phyloP scores from a whole-genome alignment of 164 flowering plant species.

The Stephania yunnanensis region DNA sequence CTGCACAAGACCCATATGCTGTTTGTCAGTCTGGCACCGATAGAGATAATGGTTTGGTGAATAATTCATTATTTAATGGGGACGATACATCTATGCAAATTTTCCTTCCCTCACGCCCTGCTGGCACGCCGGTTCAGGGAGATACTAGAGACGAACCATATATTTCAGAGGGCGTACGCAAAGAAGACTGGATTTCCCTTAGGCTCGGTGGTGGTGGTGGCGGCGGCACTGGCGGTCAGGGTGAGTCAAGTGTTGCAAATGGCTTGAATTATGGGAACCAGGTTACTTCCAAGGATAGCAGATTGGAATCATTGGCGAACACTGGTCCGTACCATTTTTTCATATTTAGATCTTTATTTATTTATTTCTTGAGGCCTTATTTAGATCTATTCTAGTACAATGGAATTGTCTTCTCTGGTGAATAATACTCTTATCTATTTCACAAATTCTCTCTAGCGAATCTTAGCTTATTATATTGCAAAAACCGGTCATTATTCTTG shows the following conservation, averaged over 20 bases:
- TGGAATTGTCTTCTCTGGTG: too few relatives aligned
- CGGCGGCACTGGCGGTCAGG: constrained; percentile 26
- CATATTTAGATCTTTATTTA: too few relatives aligned
- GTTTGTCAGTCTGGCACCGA: constrained; percentile 33
- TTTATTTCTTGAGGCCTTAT: too few relatives aligned
- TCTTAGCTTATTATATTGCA: too few relatives aligned
- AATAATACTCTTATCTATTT: too few relatives aligned
- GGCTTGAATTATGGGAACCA: constrained; percentile 41
- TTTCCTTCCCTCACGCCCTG: constrained; percentile 77
- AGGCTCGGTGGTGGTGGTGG: constrained; percentile 80
- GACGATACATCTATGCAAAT: constrained; percentile 85
- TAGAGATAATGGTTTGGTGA: constrained; percentile 53
- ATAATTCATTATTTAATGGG: constrained; percentile 60
- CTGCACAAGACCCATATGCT: constrained; percentile 43
- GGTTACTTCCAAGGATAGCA: constrained; percentile 37
- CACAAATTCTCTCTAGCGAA: too few relatives aligned
- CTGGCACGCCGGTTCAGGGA: constrained; percentile 36
- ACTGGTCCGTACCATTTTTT: constrained; percentile 31
- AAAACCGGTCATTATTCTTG: too few relatives aligned
- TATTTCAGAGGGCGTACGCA: constrained; percentile 45
- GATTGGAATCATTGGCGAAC: constrained; percentile 51
- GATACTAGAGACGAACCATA: constrained; percentile 50
- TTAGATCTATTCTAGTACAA: too few relatives aligned
- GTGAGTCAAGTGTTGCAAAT: constrained; percentile 36
- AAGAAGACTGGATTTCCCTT: constrained; percentile 92